Evolutionary conservation across 2,329 filamentous ascomycete genomes (phyloP), one percentile per base, ranked within the genome.

Genomic region (Xylaria arbuscula): DNA sequence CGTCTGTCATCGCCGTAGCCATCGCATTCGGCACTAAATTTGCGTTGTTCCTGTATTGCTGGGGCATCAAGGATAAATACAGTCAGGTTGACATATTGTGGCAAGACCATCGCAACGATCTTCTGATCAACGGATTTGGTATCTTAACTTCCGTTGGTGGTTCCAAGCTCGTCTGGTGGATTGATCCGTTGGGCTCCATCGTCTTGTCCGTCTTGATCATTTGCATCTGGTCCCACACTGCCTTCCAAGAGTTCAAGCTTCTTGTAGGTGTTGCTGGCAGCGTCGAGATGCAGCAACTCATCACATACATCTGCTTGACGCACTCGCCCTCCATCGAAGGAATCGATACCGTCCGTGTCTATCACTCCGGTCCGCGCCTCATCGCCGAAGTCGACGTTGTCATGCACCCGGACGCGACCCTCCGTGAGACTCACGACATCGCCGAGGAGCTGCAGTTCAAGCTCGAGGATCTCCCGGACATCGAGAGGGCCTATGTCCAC

Each of bases 341-440:
- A 75, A 97, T 99, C 78, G 96, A 99, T 80, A 99, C 96, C 1
- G 96, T 98, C 3, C 89, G 96, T 60, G 93, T 94, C 0, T 98
- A 97, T 81, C 94, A 98, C 81, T 93, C 90, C 7, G 95, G 95
- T 0, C 89, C 94, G 0, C 88, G 95, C 22, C 88, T 98, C 54
- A 94, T 98, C 72, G 94, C 97, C 73, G 96, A 99, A 83, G 93
- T 98, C 45, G 96, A 99, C 78, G 90, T 98, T 64, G 95, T 98
- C 76, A 97, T 98, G 93, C 89, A 94, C 73, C 88, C 90, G 0
- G 83, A 88, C 0, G 87, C 90, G 63, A 88, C 89, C 1, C 86
- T 99, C 17, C 86, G 88, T 70, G 90, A 90, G 61, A 96, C 94
- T 0, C 96, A 99, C 79, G 96, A 99, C 77, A 89, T 98, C 13